Evolutionary conservation across 371 early-diverging fungal species (phyloP).

Genomic region (Sporodiniella umbellata): DNA sequence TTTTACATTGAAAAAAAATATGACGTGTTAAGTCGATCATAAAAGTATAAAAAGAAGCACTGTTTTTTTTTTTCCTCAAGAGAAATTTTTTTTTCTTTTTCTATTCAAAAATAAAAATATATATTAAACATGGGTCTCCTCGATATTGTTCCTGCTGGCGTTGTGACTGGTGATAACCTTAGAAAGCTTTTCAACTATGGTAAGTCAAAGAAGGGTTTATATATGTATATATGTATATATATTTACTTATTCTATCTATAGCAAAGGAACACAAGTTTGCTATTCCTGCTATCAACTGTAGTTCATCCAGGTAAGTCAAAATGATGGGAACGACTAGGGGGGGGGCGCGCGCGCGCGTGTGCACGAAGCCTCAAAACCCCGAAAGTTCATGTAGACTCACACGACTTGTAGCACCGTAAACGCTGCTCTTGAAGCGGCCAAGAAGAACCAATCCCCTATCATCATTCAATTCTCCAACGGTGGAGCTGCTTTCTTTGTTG

Average conservation of each 20-base stretch:
- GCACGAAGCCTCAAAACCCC: too few relatives aligned
- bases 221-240: not conserved
- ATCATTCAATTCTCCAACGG: slow-evolving; percentile 93
- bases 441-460: slow-evolving; percentile 82
- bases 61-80: slow-evolving; percentile 1
- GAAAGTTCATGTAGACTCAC: too few relatives aligned
- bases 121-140: slow-evolving; percentile 60
- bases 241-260: slow-evolving; percentile 2
- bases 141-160: slow-evolving; percentile 85
- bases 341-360: too few relatives aligned
- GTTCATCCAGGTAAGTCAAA: slow-evolving; percentile 64
- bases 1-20: slow-evolving; percentile 4
- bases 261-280: slow-evolving; percentile 83
- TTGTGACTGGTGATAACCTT: slow-evolving; percentile 86
- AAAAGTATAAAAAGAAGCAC: slow-evolving; percentile 10
- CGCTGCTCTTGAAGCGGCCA: slow-evolving; percentile 89
- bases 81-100: slow-evolving; percentile 10
- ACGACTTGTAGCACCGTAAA: slow-evolving; percentile 67
- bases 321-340: not conserved
- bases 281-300: slow-evolving; percentile 94
- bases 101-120: slow-evolving; percentile 1
- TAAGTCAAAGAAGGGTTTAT: slow-evolving; percentile 11
- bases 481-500: slow-evolving; percentile 85
- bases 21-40: slow-evolving; percentile 4
- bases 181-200: slow-evolving; percentile 80